phyloP scores from a whole-genome alignment of 2,329 filamentous ascomycete species.

The Cylindrodendrum hubeiense region DNA sequence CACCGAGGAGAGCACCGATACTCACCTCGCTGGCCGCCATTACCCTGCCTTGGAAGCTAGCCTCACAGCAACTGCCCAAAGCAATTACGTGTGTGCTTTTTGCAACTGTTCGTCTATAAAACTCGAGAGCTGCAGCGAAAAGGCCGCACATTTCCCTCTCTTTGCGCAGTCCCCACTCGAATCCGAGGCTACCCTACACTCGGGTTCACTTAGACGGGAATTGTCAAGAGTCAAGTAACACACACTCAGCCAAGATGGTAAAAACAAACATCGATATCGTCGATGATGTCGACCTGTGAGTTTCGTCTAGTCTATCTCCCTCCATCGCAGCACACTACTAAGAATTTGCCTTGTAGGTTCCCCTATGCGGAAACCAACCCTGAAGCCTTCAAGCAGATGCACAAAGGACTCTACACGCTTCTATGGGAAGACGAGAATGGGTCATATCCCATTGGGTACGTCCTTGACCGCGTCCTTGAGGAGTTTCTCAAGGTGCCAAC shows the following conservation, averaged over 20 bases:
- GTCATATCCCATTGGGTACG: conserved; percentile 72
- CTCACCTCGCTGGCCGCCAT: not conserved
- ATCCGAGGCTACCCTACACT: not conserved
- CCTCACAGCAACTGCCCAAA: not conserved
- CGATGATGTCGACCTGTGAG: conserved; percentile 42
- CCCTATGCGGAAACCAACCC: conserved; percentile 78
- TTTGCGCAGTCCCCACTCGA: not conserved
- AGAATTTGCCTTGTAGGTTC: conserved; percentile 67
- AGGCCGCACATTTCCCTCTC: not conserved
- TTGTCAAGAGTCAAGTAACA: not conserved
- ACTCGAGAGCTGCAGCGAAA: not conserved
- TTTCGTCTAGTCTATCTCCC: not conserved
- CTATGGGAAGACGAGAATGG: conserved; percentile 74
- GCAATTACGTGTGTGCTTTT: not conserved
- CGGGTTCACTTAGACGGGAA: not conserved
- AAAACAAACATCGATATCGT: conserved; percentile 44
- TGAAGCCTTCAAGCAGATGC: conserved; percentile 64
- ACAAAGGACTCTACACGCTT: conserved; percentile 75
- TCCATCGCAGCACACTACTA: not conserved
- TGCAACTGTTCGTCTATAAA: conserved; percentile 7
- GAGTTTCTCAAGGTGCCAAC: conserved; percentile 62
- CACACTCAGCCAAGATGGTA: conserved; percentile 27
- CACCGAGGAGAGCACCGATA: conserved; percentile 26
- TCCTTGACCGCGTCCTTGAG: conserved; percentile 64
- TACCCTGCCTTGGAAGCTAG: not conserved